These are phyloP conservation scores for Globisporangium carolinianum DNA, from an alignment of 352 stramenopile genomes.

Conservation along the genomic window DNA sequence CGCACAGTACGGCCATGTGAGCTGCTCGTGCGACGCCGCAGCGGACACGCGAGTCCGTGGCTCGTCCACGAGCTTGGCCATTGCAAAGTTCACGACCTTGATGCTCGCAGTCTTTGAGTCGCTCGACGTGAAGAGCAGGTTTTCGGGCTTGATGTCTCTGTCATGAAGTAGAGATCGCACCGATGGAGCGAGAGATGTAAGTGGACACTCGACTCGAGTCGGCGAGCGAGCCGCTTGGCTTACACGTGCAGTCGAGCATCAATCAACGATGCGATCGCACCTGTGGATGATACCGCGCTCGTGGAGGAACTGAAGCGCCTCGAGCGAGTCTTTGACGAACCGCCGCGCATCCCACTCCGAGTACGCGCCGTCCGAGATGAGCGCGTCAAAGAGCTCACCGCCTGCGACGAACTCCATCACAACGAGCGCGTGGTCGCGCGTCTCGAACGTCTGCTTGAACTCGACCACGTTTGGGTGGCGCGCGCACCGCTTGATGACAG, in stretches of 20 bases:
- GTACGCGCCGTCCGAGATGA: constrained; percentile 69
- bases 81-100: constrained; percentile 82
- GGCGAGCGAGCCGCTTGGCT: not conserved
- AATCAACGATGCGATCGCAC: constrained; percentile 9
- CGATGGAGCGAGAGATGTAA: not conserved
- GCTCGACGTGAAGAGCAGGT: constrained; percentile 70
- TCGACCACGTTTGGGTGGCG: constrained; percentile 53
- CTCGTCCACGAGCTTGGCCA: constrained; percentile 54
- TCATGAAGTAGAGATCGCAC: not conserved
- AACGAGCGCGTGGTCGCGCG: constrained; percentile 38
- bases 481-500: constrained; percentile 36
- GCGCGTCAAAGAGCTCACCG: constrained; percentile 63
- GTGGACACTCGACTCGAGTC: not conserved
- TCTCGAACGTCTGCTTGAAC: constrained; percentile 45
- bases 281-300: constrained; percentile 62
- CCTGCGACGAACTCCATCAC: constrained; percentile 52
- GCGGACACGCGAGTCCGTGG: not conserved
- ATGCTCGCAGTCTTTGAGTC: constrained; percentile 62
- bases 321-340: constrained; percentile 40
- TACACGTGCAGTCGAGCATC: not conserved
- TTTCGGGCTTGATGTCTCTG: constrained; percentile 81
- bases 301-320: constrained; percentile 60
- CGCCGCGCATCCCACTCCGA: constrained; percentile 62
- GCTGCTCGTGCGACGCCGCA: constrained; percentile 13
- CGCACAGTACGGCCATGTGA: constrained; percentile 60